These are phyloP conservation scores for Patellaria atrata DNA, from an alignment of 495 filamentous ascomycete species.

Conservation along the genomic window DNA sequence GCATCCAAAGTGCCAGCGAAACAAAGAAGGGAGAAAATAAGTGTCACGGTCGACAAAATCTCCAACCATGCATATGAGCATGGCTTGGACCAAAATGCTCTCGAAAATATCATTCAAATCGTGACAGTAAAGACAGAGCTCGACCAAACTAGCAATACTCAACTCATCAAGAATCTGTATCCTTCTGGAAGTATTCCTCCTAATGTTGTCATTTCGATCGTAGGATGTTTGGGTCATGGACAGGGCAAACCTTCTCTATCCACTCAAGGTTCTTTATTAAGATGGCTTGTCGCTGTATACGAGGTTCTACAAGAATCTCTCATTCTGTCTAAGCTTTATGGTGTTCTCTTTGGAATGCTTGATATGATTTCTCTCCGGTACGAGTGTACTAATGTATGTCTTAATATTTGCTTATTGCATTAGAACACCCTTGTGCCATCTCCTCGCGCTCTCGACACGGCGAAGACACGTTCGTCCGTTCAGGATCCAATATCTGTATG, in stretches of 20 bases:
- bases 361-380: constrained; percentile 65
- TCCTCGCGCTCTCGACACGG: constrained; percentile 69
- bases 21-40: constrained; percentile 15
- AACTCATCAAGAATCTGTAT: constrained; percentile 60
- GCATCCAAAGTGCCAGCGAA: constrained; percentile 18
- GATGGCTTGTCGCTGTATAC: constrained; percentile 71
- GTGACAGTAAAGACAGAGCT: constrained; percentile 51
- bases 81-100: constrained; percentile 45
- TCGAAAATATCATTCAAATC: constrained; percentile 51
- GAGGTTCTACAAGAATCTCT: constrained; percentile 52
- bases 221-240: constrained; percentile 66
- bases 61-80: constrained; percentile 43
- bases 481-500: constrained; percentile 68
- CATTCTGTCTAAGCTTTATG: constrained; percentile 56
- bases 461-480: constrained; percentile 82
- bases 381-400: constrained; percentile 7
- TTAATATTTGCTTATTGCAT: constrained; percentile 15
- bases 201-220: constrained; percentile 47
- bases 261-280: constrained; percentile 53
- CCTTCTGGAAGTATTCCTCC: constrained; percentile 48
- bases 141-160: constrained; percentile 56
- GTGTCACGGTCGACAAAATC: constrained; percentile 33
- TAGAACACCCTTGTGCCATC: constrained; percentile 55
- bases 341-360: constrained; percentile 67
- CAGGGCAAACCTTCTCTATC: constrained; percentile 58